Evolutionary conservation across 2,329 filamentous ascomycete species (phyloP).

Genomic region (Verticillium isaacii): DNA sequence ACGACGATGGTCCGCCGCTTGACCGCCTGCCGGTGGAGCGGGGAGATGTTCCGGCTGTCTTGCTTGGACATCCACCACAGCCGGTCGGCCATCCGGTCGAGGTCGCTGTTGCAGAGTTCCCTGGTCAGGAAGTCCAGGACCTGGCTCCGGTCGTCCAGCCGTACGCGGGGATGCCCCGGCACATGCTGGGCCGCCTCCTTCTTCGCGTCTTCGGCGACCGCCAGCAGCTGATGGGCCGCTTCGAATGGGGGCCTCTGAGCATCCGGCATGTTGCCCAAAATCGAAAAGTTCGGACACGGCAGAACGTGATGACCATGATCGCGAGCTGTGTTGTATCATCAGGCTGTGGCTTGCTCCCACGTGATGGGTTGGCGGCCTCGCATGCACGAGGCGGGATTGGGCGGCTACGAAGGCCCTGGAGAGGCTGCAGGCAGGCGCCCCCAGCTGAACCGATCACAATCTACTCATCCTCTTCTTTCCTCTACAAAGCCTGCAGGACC

Average conservation of each 20-base stretch:
- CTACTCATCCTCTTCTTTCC: too few species aligned
- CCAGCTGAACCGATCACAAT: too few species aligned
- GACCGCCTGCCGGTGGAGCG: not conserved
- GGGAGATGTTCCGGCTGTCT: not conserved
- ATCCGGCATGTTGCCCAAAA: not conserved
- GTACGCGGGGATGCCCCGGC: conserved; percentile 8
- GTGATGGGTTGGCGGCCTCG: not conserved
- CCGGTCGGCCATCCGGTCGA: conserved; percentile 6
- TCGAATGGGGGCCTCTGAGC: not conserved
- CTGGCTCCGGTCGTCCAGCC: not conserved
- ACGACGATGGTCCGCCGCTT: not conserved
- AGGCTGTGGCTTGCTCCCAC: not conserved
- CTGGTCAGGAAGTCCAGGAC: conserved; percentile 4
- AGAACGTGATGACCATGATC: not conserved
- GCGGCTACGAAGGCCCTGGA: too few species aligned
- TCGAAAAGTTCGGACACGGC: not conserved
- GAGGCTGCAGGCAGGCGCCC: too few species aligned
- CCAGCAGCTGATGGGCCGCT: not conserved
- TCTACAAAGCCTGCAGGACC: too few species aligned
- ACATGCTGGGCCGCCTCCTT: not conserved
- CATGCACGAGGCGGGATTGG: too few species aligned
- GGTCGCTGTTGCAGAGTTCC: conserved; percentile 9
- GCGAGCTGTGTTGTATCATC: not conserved
- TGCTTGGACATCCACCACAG: conserved; percentile 5
- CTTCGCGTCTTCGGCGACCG: not conserved